Evolutionary conservation across 2,329 filamentous ascomycete species (phyloP).

Genomic region (Phyllosticta capitalensis): DNA sequence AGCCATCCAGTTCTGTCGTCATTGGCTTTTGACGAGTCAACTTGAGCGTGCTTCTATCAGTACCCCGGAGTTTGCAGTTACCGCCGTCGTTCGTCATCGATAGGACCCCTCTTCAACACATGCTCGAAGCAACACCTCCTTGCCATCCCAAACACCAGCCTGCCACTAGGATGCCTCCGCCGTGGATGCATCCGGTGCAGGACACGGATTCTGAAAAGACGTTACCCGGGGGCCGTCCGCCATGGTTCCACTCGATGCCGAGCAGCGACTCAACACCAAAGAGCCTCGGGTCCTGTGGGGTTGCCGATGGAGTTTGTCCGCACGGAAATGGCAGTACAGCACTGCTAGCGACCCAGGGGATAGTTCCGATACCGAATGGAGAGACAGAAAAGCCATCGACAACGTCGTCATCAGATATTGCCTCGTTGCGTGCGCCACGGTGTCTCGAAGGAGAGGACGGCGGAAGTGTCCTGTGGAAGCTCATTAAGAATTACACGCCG

Average conservation of each 20-base stretch:
- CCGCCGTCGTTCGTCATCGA: background rate
- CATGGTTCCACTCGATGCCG: conserved; percentile 3
- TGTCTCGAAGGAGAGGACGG: background rate
- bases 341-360: background rate
- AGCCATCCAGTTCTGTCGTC: background rate
- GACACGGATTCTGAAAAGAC: background rate
- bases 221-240: background rate
- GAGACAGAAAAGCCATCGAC: conserved; percentile 5
- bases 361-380: background rate
- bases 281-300: background rate
- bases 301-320: background rate
- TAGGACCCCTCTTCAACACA: background rate
- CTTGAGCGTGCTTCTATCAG: background rate
- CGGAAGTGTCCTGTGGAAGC: conserved; percentile 2
- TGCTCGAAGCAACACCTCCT: background rate
- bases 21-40: background rate
- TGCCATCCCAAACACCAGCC: background rate
- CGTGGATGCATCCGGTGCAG: conserved; percentile 9
- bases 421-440: background rate
- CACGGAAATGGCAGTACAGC: conserved; percentile 7
- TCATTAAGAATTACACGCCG: conserved; percentile 28
- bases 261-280: conserved; percentile 1
- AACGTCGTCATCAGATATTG: conserved; percentile 2
- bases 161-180: conserved; percentile 4
- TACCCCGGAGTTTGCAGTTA: background rate